These are phyloP conservation scores for Keithomyces neogunnii DNA, from an alignment of 2,329 filamentous ascomycete species.

Conservation along the genomic window DNA sequence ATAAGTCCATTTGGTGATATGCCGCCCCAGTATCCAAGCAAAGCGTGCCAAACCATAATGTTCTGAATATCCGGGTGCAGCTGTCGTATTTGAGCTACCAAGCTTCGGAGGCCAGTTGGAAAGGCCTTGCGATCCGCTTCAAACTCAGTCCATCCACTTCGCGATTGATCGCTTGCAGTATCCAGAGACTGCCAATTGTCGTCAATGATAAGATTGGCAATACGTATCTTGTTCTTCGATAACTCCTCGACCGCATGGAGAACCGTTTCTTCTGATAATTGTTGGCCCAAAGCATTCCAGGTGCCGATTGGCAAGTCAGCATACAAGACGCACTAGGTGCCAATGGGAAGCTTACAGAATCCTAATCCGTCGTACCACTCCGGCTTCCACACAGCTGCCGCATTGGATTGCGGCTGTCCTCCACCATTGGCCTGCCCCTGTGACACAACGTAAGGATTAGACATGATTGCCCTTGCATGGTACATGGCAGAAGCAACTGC, in stretches of 20 bases:
- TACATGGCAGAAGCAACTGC: constrained; percentile 79
- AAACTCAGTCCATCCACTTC: constrained; percentile 68
- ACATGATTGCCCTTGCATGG: constrained; percentile 57
- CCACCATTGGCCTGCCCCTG: constrained; percentile 38
- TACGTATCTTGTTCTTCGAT: constrained; percentile 61
- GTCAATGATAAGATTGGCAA: constrained; percentile 87
- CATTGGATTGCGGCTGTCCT: constrained; percentile 34
- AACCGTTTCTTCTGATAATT: constrained; percentile 73
- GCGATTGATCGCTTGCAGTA: constrained; percentile 41
- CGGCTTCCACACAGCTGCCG: constrained; percentile 62
- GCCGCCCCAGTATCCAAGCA: constrained; percentile 86
- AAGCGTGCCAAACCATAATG: constrained; percentile 89
- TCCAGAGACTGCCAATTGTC: constrained; percentile 89
- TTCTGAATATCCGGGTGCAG: constrained; percentile 67
- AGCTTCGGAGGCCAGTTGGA: constrained; percentile 66
- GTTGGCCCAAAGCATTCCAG: constrained; percentile 87
- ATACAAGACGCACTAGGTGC: not conserved
- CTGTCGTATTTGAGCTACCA: constrained; percentile 59
- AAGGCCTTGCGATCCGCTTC: constrained; percentile 77
- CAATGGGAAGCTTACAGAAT: constrained; percentile 55
- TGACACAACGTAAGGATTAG: constrained; percentile 31
- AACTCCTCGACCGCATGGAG: constrained; percentile 65
- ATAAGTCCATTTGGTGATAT: constrained; percentile 68
- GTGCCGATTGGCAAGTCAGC: constrained; percentile 45
- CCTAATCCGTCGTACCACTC: constrained; percentile 89